These are phyloP conservation scores for Lasiodiplodia theobromae DNA, from an alignment of 2,329 filamentous ascomycete species.

Conservation along the genomic window DNA sequence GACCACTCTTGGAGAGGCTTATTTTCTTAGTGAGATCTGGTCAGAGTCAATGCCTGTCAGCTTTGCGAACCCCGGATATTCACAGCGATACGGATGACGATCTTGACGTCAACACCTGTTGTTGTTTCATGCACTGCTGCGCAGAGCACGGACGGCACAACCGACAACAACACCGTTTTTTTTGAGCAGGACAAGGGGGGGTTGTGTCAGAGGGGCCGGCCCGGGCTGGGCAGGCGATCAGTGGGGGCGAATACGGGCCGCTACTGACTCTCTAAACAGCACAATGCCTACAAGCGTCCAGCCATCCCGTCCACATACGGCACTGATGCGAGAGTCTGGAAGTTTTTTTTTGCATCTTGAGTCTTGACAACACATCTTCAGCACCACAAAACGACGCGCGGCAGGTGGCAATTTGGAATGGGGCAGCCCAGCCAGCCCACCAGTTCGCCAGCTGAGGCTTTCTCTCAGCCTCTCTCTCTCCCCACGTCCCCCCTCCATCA, in stretches of 20 bases:
- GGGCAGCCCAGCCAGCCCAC: neutral
- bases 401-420: neutral
- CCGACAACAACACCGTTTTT: neutral
- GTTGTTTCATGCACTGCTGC: neutral
- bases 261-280: neutral
- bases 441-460: neutral
- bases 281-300: too few species aligned
- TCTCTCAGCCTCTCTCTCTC: neutral
- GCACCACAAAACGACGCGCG: too few species aligned
- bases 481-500: neutral
- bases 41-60: neutral
- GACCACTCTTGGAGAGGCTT: too few species aligned
- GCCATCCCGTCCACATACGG: too few species aligned
- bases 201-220: neutral
- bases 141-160: neutral
- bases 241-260: neutral
- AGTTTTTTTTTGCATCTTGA: too few species aligned
- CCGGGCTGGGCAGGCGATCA: neutral
- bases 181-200: neutral
- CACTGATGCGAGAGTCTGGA: too few species aligned
- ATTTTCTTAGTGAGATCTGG: too few species aligned
- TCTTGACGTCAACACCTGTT: neutral
- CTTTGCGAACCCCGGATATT: too few species aligned
- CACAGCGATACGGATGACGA: neutral
- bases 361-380: too few species aligned